Evolutionary conservation across 805 yeast genomes (phyloP), one percentile per base, ranked within the genome.

Genomic region (Candida ipomoeae): DNA sequence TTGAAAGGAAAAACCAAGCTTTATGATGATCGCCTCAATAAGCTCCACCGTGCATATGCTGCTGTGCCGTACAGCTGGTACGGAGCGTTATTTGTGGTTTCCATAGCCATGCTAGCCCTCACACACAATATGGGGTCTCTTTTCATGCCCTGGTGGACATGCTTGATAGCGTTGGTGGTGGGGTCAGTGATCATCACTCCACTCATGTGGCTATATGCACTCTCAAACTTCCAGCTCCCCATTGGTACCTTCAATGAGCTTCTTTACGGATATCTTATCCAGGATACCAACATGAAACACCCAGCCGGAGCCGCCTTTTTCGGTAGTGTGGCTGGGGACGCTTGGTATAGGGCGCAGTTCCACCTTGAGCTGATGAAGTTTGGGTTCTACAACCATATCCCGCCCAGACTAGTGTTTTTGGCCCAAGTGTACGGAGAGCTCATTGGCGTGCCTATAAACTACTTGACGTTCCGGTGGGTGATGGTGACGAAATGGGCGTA

Each of bases 291-390:
- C 2, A 48, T 60, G 31, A 63, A 64, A 40, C 81, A 78, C 50
- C 81, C 81, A 1, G 79, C 73, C 2, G 76, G 80, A 5, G 81
- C 80, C 3, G 62, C 75, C 1, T 68, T 76, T 3, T 78, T 75
- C 56, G 80, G 80, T 4, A 74, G 80, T 8, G 64, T 78, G n/a
- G 77, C 82, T 0, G 82, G 82, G 1, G 75, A 78, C 57, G 78
- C 80, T 2, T 76, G 80, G 80, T 76, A 76, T 51, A 56, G 81
- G 33, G 79, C 81, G 0, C 81, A 78, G 54, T 75, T 61, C 50
- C 63, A 62, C 50, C 53, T 65, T 50, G 63, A 63, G 39, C 60
- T 62, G 58, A 73, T 75, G 66, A 75, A 78, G 54, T 63, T 79
- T 5, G 84, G 83, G 1, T 77, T 78, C 55, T 80, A 80, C 63